phyloP scores from a whole-genome alignment of 1,139 yeast species.

The Candida sp. region DNA sequence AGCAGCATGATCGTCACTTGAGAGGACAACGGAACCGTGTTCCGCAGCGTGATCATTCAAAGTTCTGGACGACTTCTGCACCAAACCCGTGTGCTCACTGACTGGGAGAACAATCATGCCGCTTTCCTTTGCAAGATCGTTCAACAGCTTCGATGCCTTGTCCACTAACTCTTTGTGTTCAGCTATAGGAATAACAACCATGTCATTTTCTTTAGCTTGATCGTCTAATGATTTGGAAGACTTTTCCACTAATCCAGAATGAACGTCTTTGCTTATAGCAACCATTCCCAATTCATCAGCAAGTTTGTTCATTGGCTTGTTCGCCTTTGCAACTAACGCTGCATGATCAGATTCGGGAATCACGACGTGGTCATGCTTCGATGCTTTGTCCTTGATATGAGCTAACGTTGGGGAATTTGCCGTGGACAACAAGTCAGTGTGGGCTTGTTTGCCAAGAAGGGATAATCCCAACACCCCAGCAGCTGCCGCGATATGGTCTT shows the following conservation, averaged over 20 bases:
- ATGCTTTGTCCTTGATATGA: slow-evolving; percentile 23
- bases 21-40: not conserved
- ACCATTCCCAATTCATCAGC: slow-evolving; percentile 19
- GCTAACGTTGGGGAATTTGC: slow-evolving; percentile 22
- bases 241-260: slow-evolving; percentile 8
- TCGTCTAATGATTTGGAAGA: slow-evolving; percentile 11
- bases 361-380: slow-evolving; percentile 19
- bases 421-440: slow-evolving; percentile 16
- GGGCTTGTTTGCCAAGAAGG: slow-evolving; percentile 26
- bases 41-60: slow-evolving; percentile 14
- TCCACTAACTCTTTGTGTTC: slow-evolving; percentile 7
- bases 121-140: slow-evolving; percentile 16
- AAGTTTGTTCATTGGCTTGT: slow-evolving; percentile 17
- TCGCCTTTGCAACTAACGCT: slow-evolving; percentile 15
- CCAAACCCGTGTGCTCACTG: slow-evolving; percentile 14
- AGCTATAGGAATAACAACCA: slow-evolving; percentile 13
- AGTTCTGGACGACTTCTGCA: slow-evolving; percentile 11
- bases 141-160: slow-evolving; percentile 7
- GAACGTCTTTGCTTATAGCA: slow-evolving; percentile 5
- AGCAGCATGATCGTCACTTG: slow-evolving; percentile 18
- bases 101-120: slow-evolving; percentile 13
- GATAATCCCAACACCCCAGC: slow-evolving; percentile 25
- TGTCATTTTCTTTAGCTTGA: slow-evolving; percentile 17
- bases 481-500: slow-evolving; percentile 15
- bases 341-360: slow-evolving; percentile 18